These are phyloP conservation scores for Colletotrichum tanaceti DNA, from an alignment of 2,329 filamentous ascomycete genomes.

Conservation along the genomic window DNA sequence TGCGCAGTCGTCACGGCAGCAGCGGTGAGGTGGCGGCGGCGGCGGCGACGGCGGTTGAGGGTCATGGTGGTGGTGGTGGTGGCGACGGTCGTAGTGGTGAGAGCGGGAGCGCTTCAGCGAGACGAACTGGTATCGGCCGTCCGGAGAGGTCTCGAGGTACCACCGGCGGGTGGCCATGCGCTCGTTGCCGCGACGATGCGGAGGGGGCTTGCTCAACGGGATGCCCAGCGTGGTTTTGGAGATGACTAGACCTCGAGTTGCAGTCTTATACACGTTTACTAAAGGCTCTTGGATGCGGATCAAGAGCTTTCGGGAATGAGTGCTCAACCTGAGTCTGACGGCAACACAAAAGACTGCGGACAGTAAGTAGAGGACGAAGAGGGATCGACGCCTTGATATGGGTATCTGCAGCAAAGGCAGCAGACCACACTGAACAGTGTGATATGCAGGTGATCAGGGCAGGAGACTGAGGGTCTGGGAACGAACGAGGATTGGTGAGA, in stretches of 20 bases:
- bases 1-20: conserved; percentile 49
- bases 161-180: conserved; percentile 51
- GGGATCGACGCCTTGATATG: conserved; percentile 35
- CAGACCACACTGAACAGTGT: conserved; percentile 16
- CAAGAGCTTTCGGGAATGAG: neutral
- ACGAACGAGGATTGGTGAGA: conserved; percentile 32
- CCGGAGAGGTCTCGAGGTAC: conserved; percentile 51
- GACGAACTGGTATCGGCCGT: conserved; percentile 52
- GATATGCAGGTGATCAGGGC: conserved; percentile 42
- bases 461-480: conserved; percentile 37
- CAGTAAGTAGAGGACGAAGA: neutral
- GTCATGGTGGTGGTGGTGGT: conserved; percentile 46
- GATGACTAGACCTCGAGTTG: conserved; percentile 16
- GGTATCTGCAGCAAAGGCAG: conserved; percentile 22
- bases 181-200: conserved; percentile 18
- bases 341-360: neutral
- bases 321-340: neutral
- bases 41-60: conserved; percentile 43
- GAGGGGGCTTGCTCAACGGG: conserved; percentile 29
- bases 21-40: conserved; percentile 44
- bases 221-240: conserved; percentile 35
- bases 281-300: neutral
- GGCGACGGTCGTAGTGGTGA: conserved; percentile 48
- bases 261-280: neutral
- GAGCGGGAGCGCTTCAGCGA: conserved; percentile 55